Evolutionary conservation across 495 filamentous ascomycete genomes (phyloP).

Genomic region (Penicillium coprophilum): DNA sequence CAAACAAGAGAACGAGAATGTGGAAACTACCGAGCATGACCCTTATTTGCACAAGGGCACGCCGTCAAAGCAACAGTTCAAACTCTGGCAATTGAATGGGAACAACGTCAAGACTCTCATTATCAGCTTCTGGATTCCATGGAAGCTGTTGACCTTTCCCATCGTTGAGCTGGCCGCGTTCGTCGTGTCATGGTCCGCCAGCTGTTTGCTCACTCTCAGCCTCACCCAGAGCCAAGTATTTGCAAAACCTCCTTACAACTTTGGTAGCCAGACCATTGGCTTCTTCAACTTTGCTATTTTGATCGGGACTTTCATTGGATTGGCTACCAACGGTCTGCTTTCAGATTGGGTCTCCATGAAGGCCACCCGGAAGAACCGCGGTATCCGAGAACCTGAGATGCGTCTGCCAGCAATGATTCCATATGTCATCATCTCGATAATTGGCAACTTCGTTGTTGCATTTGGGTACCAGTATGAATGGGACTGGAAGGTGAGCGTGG

Average conservation of each 20-base stretch:
- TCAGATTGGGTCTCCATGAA: conserved; percentile 60
- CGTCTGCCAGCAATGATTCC: conserved; percentile 61
- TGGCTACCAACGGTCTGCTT: conserved; percentile 57
- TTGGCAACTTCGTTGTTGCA: conserved; percentile 61
- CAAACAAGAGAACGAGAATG: conserved; percentile 22
- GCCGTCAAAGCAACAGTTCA: conserved; percentile 57
- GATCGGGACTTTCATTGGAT: conserved; percentile 53
- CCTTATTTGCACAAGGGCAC: conserved; percentile 48
- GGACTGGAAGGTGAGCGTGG: conserved; percentile 48
- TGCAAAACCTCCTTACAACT: conserved; percentile 58
- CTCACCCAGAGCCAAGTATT: conserved; percentile 63
- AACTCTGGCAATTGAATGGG: conserved; percentile 44
- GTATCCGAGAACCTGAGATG: conserved; percentile 72
- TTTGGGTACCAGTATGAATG: conserved; percentile 59
- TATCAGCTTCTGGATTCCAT: conserved; percentile 48
- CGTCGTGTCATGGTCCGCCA: conserved; percentile 59
- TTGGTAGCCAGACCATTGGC: conserved; percentile 53
- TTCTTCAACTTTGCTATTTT: conserved; percentile 48
- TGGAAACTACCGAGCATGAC: conserved; percentile 24
- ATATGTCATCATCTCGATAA: conserved; percentile 54
- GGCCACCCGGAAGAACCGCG: conserved; percentile 56
- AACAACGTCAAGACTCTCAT: conserved; percentile 42
- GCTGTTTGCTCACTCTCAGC: conserved; percentile 61
- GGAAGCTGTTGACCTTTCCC: conserved; percentile 60
- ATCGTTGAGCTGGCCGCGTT: conserved; percentile 63